Conservation (phyloP, 1,139 yeast genomes). For the Oligophagozyma castellii region DNA sequence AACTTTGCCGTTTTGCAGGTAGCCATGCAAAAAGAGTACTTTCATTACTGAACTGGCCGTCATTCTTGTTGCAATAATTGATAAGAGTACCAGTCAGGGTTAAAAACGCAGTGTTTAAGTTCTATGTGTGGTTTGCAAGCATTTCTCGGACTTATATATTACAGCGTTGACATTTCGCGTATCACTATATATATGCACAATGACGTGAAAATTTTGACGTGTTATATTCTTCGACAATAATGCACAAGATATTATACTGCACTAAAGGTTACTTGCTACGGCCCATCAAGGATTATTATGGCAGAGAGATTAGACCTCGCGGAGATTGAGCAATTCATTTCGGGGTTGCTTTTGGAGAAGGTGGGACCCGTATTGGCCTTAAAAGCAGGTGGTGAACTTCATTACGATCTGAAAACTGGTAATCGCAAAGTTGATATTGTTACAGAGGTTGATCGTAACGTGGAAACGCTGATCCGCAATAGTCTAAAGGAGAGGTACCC, state of each 20-base stretch:
- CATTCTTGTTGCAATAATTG: constrained; percentile 1
- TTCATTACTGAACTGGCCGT: constrained; percentile 15
- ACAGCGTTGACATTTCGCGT: too few species aligned
- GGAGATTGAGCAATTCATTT: constrained; percentile 14
- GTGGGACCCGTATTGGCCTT: constrained; percentile 36
- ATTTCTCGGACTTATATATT: too few species aligned
- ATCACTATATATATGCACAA: too few species aligned
- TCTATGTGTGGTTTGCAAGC: too few species aligned
- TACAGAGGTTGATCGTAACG: constrained; percentile 43
- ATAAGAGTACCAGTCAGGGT: background rate
- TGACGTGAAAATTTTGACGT: too few species aligned
- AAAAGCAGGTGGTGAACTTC: constrained; percentile 36
- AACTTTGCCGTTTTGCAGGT: constrained; percentile 55
- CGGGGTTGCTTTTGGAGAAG: constrained; percentile 14
- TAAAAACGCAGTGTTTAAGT: background rate
- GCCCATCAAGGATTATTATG: too few species aligned
- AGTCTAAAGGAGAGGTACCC: constrained; percentile 31
- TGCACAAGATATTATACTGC: too few species aligned
- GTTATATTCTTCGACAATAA: too few species aligned
- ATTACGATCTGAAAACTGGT: constrained; percentile 39
- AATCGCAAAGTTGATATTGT: constrained; percentile 39
- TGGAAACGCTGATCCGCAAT: constrained; percentile 36
- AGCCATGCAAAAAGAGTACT: constrained; percentile 43
- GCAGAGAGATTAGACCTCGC: constrained; percentile 12
- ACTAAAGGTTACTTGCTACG: too few species aligned